Evolutionary conservation across 495 filamentous ascomycete species (phyloP), one percentile per base, ranked within the genome.

Genomic region (Hypoxylon crocopeplum): DNA sequence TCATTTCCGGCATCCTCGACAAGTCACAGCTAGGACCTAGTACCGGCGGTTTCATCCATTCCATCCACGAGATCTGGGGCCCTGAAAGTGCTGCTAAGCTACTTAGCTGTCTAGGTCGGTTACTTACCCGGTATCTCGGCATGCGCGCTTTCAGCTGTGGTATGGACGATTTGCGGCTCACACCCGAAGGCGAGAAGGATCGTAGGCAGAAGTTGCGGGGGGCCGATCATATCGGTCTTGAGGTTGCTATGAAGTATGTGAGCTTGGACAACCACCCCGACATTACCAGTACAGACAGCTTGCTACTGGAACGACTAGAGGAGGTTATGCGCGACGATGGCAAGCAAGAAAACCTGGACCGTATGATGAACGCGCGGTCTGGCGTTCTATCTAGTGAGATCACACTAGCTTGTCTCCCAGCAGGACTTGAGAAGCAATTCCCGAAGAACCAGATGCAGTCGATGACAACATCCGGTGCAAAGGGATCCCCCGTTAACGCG

Each of bases 401-500:
- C 44, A 96, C 91, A 5, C 77, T 75, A 22, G 79, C 80, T 10
- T 97, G 92, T 75, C 80, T 98, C 33, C 95, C 94, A 1, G 66
- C 67, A 7, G 92, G 91, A 27, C 84, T 99, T 29, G 85, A 86
- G 51, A 99, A 99, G 74, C 85, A 85, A 16, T 98, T 98, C 75
- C 95, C 95, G 0, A 88, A 87, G 68, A 99, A 99, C 62, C 95
- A 98, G 71, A 98, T 99, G 92, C 95, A 98, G 79, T 84, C 88
- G 56, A 99, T 99, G 95, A 99, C 95, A 7, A 86, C 87, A 2
- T 96, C 95, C 20, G 95, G 95, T 66, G 95, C 95, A 41, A 99
- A 99, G 81, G 94, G 95, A 67, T 88, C 82, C 29, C 73, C 81
- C 47, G 95, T 98, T 66, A 99, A 99, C 70, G 95, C 95, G 50